Evolutionary conservation across 768 basidiomycete species (phyloP).

Genomic region (Boletus coccyginus): DNA sequence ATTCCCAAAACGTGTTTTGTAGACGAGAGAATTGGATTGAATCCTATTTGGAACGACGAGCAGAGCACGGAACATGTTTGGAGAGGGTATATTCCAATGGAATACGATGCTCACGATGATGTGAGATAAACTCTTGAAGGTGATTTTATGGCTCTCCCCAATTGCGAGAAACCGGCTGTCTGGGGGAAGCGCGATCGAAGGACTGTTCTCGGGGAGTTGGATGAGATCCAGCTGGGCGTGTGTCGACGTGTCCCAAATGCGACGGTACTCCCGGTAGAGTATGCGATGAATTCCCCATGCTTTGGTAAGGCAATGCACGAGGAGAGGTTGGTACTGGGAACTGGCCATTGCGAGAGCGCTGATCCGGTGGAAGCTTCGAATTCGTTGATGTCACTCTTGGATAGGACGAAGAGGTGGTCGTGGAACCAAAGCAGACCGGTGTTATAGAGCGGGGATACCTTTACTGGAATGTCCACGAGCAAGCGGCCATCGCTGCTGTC

Average conservation of each 20-base stretch:
- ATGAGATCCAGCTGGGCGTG: not conserved
- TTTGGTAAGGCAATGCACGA: not conserved
- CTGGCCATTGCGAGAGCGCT: not conserved
- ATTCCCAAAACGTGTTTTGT: too few species aligned
- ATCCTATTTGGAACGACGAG: too few species aligned
- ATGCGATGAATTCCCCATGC: not conserved
- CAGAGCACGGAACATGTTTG: not conserved
- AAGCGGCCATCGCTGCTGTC: not conserved
- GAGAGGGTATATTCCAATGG: not conserved
- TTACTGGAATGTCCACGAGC: not conserved
- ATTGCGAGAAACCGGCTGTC: not conserved
- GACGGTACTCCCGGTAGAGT: not conserved
- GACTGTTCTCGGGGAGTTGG: not conserved
- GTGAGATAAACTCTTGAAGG: too few species aligned
- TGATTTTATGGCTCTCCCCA: not conserved
- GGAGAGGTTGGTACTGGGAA: not conserved
- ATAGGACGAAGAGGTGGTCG: not conserved
- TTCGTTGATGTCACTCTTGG: not conserved
- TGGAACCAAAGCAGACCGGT: not conserved
- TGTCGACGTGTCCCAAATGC: not conserved
- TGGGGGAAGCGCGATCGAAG: not conserved
- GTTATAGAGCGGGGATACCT: not conserved
- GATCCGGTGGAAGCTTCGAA: not conserved
- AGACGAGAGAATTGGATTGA: too few species aligned
- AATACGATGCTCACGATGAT: not conserved